Evolutionary conservation across 805 yeast genomes (phyloP).

Genomic region (Kazachstania africana): DNA sequence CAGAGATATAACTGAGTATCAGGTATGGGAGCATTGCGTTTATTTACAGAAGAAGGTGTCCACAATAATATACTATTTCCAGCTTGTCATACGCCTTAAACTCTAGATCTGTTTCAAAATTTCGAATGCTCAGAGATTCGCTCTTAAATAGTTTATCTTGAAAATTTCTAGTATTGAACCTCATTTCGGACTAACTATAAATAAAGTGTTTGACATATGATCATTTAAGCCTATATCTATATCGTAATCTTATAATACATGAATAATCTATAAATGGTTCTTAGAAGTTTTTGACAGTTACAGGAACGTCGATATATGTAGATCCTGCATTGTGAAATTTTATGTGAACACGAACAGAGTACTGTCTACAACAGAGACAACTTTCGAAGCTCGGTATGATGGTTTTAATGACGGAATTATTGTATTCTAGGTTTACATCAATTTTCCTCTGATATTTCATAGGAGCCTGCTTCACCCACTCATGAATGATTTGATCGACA

Average conservation of each 20-base stretch:
- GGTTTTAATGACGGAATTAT: constrained; percentile 27
- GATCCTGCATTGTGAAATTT: constrained; percentile 17
- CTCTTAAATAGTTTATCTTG: too few species aligned
- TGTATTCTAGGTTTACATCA: constrained; percentile 7
- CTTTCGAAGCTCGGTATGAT: constrained; percentile 37
- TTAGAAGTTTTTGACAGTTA: constrained; percentile 7
- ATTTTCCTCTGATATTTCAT: constrained; percentile 25
- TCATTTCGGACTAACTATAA: too few species aligned
- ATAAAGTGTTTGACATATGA: too few species aligned
- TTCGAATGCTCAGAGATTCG: too few species aligned
- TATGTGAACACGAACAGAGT: constrained; percentile 32
- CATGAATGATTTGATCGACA: constrained; percentile 15
- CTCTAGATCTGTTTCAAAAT: too few species aligned
- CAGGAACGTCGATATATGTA: constrained; percentile 8
- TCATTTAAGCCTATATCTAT: too few species aligned
- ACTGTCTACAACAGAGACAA: constrained; percentile 36
- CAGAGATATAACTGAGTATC: constrained; percentile 13
- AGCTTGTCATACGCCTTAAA: too few species aligned
- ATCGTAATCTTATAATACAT: too few species aligned
- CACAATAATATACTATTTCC: background rate
- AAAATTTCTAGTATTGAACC: too few species aligned
- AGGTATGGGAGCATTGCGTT: constrained; percentile 1
- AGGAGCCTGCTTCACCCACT: constrained; percentile 24
- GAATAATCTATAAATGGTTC: too few species aligned
- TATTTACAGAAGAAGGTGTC: background rate